Conservation (phyloP, 441 rosid species). For the Syzygium malaccense region DNA sequence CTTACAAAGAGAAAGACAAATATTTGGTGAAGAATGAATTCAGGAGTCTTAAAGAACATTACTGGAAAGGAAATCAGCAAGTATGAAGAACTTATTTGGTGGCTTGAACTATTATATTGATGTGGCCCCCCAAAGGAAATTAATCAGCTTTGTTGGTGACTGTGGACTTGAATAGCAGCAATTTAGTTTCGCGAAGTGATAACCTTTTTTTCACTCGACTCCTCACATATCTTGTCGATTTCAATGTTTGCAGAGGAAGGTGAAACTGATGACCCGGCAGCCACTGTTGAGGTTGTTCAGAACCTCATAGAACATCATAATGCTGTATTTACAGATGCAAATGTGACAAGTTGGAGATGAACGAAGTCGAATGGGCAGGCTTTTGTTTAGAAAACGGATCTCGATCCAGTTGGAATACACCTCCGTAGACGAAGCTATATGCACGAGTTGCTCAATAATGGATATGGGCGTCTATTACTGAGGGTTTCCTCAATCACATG, state of each 20-base stretch:
- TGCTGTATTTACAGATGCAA: slow-evolving; percentile 73
- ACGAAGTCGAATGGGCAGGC: not conserved
- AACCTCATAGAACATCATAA: slow-evolving; percentile 86
- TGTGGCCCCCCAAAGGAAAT: not conserved
- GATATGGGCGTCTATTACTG: not conserved
- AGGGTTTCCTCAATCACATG: not conserved
- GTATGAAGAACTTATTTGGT: not conserved
- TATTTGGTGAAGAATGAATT: not conserved
- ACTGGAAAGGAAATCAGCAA: not conserved
- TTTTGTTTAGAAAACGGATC: not conserved
- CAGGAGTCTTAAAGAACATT: not conserved
- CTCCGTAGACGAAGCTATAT: not conserved
- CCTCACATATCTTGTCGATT: not conserved
- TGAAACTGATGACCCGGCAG: slow-evolving; percentile 56
- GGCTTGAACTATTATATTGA: not conserved
- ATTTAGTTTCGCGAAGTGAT: not conserved
- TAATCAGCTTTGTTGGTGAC: not conserved
- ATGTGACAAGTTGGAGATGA: slow-evolving; percentile 67
- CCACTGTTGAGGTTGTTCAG: slow-evolving; percentile 73
- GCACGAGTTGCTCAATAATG: not conserved
- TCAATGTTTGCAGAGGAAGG: slow-evolving; percentile 50
- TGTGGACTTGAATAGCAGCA: not conserved
- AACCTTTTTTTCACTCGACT: not conserved
- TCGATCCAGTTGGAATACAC: not conserved
- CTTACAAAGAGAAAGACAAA: not conserved